Evolutionary conservation across 1,284 basidiomycete species (phyloP).

Genomic region (Rhodotorula glutinis): DNA sequence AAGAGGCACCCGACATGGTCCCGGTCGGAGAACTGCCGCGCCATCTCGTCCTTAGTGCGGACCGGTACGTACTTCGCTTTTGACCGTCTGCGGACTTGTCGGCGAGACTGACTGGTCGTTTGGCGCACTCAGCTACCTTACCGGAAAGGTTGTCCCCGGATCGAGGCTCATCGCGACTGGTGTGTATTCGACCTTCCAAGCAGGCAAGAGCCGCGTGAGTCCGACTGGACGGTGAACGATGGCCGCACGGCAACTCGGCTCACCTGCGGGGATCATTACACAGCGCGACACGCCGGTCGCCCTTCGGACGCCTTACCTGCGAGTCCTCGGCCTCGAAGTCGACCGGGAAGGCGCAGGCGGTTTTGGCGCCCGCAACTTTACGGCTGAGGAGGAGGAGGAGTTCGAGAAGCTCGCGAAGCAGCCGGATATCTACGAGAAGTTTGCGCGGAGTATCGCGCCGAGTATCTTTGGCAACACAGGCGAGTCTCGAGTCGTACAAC

Average conservation of each 20-base stretch:
- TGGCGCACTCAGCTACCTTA: constrained; percentile 58
- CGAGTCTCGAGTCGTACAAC: constrained; percentile 48
- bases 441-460: constrained; percentile 89
- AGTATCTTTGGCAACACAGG: constrained; percentile 94
- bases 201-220: constrained; percentile 65
- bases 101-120: background rate
- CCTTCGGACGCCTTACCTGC: constrained; percentile 89
- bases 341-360: constrained; percentile 63
- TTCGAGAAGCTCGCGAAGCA: constrained; percentile 81
- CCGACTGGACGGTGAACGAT: constrained; percentile 42
- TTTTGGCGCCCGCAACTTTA: constrained; percentile 67
- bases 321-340: constrained; percentile 88
- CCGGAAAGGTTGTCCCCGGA: constrained; percentile 88
- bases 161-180: constrained; percentile 92
- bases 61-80: constrained; percentile 54
- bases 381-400: constrained; percentile 95
- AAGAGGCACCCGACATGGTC: constrained; percentile 99
- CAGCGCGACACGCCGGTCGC: constrained; percentile 63
- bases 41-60: constrained; percentile 89
- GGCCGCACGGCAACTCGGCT: background rate
- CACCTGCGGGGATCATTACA: too few species aligned
- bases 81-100: too few species aligned
- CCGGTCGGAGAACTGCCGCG: constrained; percentile 96
- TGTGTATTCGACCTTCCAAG: constrained; percentile 93
- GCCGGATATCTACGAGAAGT: constrained; percentile 88